phyloP scores from a whole-genome alignment of 2,329 filamentous ascomycete species.

The Cytospora paraplurivora region DNA sequence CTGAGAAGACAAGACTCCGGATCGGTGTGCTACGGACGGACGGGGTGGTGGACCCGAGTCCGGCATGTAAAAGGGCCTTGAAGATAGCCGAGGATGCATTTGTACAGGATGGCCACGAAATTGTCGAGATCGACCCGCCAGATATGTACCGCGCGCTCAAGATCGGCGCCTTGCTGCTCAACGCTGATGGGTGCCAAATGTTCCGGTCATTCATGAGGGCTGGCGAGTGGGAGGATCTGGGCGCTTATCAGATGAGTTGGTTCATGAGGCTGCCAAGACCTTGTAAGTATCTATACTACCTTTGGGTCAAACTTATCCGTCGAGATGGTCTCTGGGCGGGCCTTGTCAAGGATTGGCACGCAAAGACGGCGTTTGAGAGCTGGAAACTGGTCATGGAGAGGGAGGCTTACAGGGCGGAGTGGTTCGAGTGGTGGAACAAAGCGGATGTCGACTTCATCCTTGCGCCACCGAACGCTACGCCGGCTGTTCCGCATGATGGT shows the following conservation, averaged over 20 bases:
- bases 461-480: constrained; percentile 85
- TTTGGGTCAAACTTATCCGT: constrained; percentile 84
- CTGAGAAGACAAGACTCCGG: constrained; percentile 63
- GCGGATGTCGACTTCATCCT: constrained; percentile 76
- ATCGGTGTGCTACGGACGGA: constrained; percentile 80
- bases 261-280: constrained; percentile 74
- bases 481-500: constrained; percentile 81
- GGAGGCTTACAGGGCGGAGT: constrained; percentile 74
- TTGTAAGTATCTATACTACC: constrained; percentile 82
- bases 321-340: constrained; percentile 77
- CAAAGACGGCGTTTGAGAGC: constrained; percentile 74
- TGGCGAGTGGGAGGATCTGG: constrained; percentile 78
- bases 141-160: constrained; percentile 73
- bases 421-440: constrained; percentile 84
- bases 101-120: constrained; percentile 71
- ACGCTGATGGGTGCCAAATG: constrained; percentile 79
- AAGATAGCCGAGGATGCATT: constrained; percentile 71
- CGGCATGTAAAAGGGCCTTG: constrained; percentile 78
- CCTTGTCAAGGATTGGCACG: constrained; percentile 71
- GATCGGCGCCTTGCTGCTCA: constrained; percentile 78
- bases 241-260: constrained; percentile 72
- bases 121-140: constrained; percentile 65
- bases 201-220: constrained; percentile 75
- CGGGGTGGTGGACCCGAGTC: constrained; percentile 81
- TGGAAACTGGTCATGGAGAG: constrained; percentile 79